phyloP scores from a whole-genome alignment of 495 filamentous ascomycete genomes.

The Elaphomyces granulatus region DNA sequence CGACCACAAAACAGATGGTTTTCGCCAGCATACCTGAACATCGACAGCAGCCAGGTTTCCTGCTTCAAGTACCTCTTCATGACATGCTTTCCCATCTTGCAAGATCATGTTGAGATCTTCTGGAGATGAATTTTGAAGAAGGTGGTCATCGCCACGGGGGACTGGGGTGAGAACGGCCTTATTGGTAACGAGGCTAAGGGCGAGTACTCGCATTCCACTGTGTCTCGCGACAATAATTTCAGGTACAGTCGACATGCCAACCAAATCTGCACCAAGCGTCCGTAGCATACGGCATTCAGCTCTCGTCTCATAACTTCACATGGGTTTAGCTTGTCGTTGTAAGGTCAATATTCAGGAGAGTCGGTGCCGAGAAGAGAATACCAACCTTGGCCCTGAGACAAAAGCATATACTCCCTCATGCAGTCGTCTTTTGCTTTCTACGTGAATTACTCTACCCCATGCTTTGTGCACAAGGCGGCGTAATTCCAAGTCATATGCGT shows the following conservation, averaged over 20 bases:
- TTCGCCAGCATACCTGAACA: conserved; percentile 42
- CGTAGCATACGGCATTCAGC: conserved; percentile 64
- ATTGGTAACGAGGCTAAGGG: conserved; percentile 68
- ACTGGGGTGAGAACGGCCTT: conserved; percentile 49
- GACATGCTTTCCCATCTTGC: conserved; percentile 51
- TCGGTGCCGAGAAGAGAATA: too few species aligned
- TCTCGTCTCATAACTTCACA: conserved; percentile 53
- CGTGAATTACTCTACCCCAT: conserved; percentile 38
- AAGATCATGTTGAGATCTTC: conserved; percentile 41
- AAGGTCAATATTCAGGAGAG: too few species aligned
- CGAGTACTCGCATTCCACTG: conserved; percentile 52
- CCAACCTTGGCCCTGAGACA: conserved; percentile 53
- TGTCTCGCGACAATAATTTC: conserved; percentile 65
- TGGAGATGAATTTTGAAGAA: conserved; percentile 25
- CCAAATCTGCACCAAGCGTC: conserved; percentile 52
- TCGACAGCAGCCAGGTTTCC: conserved; percentile 47
- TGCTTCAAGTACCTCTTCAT: conserved; percentile 58
- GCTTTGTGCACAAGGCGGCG: conserved; percentile 44
- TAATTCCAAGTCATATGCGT: conserved; percentile 61
- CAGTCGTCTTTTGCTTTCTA: conserved; percentile 32
- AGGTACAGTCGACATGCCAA: conserved; percentile 69
- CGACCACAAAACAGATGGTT: neutral
- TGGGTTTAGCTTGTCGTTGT: too few species aligned
- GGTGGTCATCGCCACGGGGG: conserved; percentile 43
- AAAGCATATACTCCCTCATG: conserved; percentile 69